phyloP scores from a whole-genome alignment of 1,284 basidiomycete species.

The Bondarzewia mesenterica region DNA sequence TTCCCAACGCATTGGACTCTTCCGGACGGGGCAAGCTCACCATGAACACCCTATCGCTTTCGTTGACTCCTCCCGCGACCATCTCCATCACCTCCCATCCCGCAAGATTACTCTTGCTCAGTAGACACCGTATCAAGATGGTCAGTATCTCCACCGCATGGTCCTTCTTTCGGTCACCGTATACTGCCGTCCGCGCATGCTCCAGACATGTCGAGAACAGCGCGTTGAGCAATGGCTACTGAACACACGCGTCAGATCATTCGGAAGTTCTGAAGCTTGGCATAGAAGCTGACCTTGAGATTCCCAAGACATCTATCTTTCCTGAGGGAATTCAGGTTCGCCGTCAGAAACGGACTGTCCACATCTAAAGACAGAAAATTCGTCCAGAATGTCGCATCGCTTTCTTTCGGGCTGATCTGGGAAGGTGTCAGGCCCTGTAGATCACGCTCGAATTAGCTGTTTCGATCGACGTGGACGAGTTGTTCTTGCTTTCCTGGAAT shows the following conservation, averaged over 20 bases:
- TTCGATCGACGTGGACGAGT: background rate
- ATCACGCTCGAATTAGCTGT: background rate
- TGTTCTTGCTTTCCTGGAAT: conserved; percentile 24
- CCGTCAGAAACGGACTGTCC: conserved; percentile 35
- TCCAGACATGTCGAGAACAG: conserved; percentile 39
- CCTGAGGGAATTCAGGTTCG: conserved; percentile 20
- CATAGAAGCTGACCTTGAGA: conserved; percentile 20
- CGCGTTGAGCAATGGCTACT: conserved; percentile 45
- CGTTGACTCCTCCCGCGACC: conserved; percentile 47
- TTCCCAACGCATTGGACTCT: background rate
- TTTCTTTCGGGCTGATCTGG: conserved; percentile 28
- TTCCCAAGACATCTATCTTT: conserved; percentile 24
- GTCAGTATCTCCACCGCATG: conserved; percentile 44
- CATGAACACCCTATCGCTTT: conserved; percentile 51
- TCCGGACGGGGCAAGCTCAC: conserved; percentile 24
- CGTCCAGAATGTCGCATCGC: conserved; percentile 33
- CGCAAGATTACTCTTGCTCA: conserved; percentile 41
- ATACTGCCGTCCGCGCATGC: conserved; percentile 25
- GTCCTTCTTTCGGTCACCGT: conserved; percentile 29
- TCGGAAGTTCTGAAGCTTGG: conserved; percentile 4
- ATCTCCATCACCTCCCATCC: conserved; percentile 68
- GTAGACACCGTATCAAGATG: conserved; percentile 34
- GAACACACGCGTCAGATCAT: conserved; percentile 6
- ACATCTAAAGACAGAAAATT: conserved; percentile 41
- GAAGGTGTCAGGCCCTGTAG: conserved; percentile 29